Percentiles rank a stretch among this genome's conserved stretches.
These are phyloP conservation scores for Tulasnella sp. DNA, from an alignment of 768 basidiomycete genomes.

Conservation along the genomic window DNA sequence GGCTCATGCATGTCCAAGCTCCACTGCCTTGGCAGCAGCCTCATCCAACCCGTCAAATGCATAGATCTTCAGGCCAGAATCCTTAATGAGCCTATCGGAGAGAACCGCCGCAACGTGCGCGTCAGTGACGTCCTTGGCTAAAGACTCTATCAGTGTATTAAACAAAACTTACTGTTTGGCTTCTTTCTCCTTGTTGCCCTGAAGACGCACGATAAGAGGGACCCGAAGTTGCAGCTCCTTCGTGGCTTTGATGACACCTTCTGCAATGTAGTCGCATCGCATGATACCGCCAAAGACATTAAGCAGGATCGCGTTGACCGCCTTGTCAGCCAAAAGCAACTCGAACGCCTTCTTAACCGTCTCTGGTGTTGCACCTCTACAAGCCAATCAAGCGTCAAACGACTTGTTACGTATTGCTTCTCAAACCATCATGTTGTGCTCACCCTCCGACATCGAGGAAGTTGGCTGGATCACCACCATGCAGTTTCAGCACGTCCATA, in stretches of 20 bases:
- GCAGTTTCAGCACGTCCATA: constrained; percentile 96
- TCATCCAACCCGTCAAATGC: constrained; percentile 90
- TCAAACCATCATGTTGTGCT: constrained; percentile 18
- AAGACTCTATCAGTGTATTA: neutral
- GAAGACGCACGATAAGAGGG: constrained; percentile 86
- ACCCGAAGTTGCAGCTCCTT: constrained; percentile 78
- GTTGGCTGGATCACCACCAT: constrained; percentile 95
- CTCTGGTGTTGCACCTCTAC: constrained; percentile 92
- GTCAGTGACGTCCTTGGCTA: constrained; percentile 15
- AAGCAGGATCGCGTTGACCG: constrained; percentile 97
- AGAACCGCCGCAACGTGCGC: constrained; percentile 11
- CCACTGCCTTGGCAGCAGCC: constrained; percentile 71
- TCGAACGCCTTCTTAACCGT: constrained; percentile 99
- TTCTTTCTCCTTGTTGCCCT: constrained; percentile 93
- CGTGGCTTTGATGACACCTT: constrained; percentile 97
- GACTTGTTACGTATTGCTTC: neutral
- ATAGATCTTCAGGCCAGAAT: constrained; percentile 86
- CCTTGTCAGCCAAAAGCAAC: constrained; percentile 77
- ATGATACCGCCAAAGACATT: constrained; percentile 98
- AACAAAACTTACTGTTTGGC: constrained; percentile 69
- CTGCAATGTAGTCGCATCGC: constrained; percentile 97
- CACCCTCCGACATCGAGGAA: constrained; percentile 98
- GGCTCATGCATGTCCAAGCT: constrained; percentile 33
- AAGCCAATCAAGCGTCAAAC: neutral
- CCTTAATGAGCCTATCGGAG: constrained; percentile 68